phyloP scores from a whole-genome alignment of 2,329 filamentous ascomycete species.

The Parastagonospora avenae region DNA sequence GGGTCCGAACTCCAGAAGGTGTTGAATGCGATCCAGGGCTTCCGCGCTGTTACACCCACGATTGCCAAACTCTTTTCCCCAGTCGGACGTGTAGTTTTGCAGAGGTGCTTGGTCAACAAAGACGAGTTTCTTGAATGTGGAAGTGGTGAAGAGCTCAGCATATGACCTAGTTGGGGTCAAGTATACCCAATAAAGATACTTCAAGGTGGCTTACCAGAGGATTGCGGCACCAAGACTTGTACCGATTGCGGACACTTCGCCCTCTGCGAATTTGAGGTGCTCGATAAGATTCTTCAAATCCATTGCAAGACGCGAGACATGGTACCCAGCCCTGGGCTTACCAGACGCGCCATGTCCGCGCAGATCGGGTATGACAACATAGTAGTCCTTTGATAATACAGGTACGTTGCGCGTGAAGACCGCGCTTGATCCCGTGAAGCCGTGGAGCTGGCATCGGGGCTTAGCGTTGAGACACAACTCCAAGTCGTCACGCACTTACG shows the following conservation, averaged over 20 bases:
- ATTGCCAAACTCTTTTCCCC: conserved; percentile 28
- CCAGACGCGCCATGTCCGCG: conserved; percentile 33
- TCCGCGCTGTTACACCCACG: conserved; percentile 23
- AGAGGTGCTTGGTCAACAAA: conserved; percentile 38
- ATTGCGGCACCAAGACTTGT: conserved; percentile 30
- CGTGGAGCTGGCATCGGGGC: conserved; percentile 24
- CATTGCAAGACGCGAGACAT: conserved; percentile 33
- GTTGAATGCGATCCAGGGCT: conserved; percentile 20
- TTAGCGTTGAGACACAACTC: not conserved
- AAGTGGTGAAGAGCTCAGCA: conserved; percentile 30
- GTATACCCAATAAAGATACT: not conserved
- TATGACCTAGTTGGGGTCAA: conserved; percentile 20
- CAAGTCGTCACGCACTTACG: conserved; percentile 6
- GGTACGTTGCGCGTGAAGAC: conserved; percentile 25
- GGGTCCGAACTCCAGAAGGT: conserved; percentile 14
- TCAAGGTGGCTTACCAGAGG: conserved; percentile 15
- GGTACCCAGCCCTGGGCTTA: conserved; percentile 31
- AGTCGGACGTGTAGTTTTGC: conserved; percentile 31
- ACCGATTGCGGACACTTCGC: conserved; percentile 18
- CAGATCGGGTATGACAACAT: conserved; percentile 25
- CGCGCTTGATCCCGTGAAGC: conserved; percentile 30
- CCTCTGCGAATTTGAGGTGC: conserved; percentile 16
- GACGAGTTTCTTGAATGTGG: conserved; percentile 24
- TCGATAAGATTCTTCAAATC: conserved; percentile 31
- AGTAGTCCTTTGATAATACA: conserved; percentile 8